Evolutionary conservation across 2,329 filamentous ascomycete genomes (phyloP), one percentile per base, ranked within the genome.

Genomic region (Monosporascus sp.): DNA sequence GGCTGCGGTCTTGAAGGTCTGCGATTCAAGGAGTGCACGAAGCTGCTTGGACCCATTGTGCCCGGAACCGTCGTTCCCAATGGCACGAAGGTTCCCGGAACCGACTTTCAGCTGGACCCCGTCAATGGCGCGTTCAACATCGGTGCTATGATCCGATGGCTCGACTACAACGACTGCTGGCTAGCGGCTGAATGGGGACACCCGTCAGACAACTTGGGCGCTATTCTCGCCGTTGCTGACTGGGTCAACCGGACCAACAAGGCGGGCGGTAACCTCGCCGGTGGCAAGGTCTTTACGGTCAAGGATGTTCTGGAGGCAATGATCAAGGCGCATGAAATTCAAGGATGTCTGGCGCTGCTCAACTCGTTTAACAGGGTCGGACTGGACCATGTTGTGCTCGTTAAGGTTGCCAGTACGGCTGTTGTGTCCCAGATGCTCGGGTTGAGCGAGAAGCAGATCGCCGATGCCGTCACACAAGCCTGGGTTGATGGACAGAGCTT

Each of bases 101-200:
- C 94, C 35, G 84, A 88, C 62, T 97, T 93, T 77, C 87, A 95
- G 75, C 85, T 99, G 63, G 94, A 97, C 71, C 94, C 94, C 39
- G 85, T 97, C 70, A 93, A 93, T 66, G 94, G 88, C 58, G 94
- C 94, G 59, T 97, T 99, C 84, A 97, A 97, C 81, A 97, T 99
- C 65, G 94, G 94, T 65, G 89, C 94, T 66, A 96, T 96, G 87
- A 96, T 99, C 77, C 84, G 94, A 69, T 99, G 94, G 94, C 84
- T 99, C 66, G 94, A 99, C 78, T 99, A 97, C 83, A 99, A 99
- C 73, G 94, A 99, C 82, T 97, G 94, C 84, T 99, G 93, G 94
- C 81, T 97, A 59, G 94, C 93, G 45, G 94, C 94, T 52, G 94
- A 99, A 78, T 99, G 94, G 94, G 94, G 94, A 54, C 94, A 99